Evolutionary conservation across 257 asterid genomes (phyloP), one percentile per base, ranked within the genome.

Genomic region (Plectranthus barbatus): DNA sequence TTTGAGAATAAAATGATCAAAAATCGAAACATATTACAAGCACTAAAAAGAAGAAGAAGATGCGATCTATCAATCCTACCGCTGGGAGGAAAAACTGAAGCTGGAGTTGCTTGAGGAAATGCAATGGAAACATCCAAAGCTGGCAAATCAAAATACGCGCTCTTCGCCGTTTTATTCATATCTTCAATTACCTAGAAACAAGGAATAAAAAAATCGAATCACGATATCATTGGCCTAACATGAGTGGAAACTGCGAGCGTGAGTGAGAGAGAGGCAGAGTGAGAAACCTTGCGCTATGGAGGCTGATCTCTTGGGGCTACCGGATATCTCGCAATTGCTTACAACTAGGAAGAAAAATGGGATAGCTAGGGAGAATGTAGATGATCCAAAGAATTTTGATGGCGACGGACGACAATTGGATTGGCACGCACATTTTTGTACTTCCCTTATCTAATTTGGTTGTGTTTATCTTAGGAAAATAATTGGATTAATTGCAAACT

Each of bases 41-140:
- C 44, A 45, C 41, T 40, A 23, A 33, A 55, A n/a, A 4, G 5
- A 31, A 31, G 7, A 31, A 31, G 6, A 7, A 26, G 37, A 60
- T n/a, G 72, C 66, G 51, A 26, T 34, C 3, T n/a, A 36, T 31
- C 36, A 31, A 63, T 66, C 79, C 73, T 80, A 90, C 95, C 83
- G 69, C 83, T 79, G 15, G 94, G 88, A 10, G 99, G 99, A 41
- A 93, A 93, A 42, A 75, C 12, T 7, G 97, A 84, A 56, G 96
- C 96, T 59, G 99, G 95, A 71, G 97, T 90, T 66, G 99, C 99
- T 72, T 93, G 97, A 7, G 97, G 96, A 76, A 93, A 93, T 26
- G 99, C 95, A 37, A 81, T 40, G 20, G 95, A 81, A 75, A 90
- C 81, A 77, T 93, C 97, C 69, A 93, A 61, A 6, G 96, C 70